Evolutionary conservation across 192 early-diverging fungal species (phyloP), one percentile per base, ranked within the genome.

Genomic region (Diversispora epigaea): DNA sequence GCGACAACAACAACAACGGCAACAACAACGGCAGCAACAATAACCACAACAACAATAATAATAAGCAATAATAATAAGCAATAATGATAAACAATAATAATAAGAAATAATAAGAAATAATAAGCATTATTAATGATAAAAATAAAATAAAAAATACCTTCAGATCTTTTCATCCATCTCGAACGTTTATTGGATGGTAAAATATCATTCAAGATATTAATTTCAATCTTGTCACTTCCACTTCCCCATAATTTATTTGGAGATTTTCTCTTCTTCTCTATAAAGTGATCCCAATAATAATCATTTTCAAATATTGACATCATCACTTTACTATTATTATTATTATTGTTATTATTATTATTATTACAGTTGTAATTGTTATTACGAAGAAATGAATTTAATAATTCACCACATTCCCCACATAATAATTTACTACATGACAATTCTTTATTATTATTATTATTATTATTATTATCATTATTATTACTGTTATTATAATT

Each of bases 291-390:
- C 22, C 25, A 71, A 45, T 57, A 71, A 44, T 71, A 17, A 19
- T 71, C 69, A 40, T 57, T 56, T 56, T 71, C 69, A 44, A 66
- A 44, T n/a, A 66, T 46, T 46, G 40, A 10, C 44, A 57, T 71
- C 12, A 17, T 15, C 21, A 54, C 9, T 22, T 25, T n/a, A 12
- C 46, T 21, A 25, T 69, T 22, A 25, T 69, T 22, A 12, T 22
- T 69, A 14, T 15, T 63, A 25, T 22, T 8, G 10, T 25, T 43
- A 7, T 63, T 43, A 9, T 15, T 14, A 25, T 5, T 39, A 14
- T 32, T 63, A 5, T 43, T 12, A 22, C 15, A 6, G 3, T 63
- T 5, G 15, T 63, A 63, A 21, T 63, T 25, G 6, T 5, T 22
- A 65, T 66, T 43, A n/a, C 4, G 11, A 21, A 71, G 39, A 19